Base-by-base conservation (phyloP, 2,329 filamentous ascomycete genomes). In the Colletotrichum theobromicola region DNA sequence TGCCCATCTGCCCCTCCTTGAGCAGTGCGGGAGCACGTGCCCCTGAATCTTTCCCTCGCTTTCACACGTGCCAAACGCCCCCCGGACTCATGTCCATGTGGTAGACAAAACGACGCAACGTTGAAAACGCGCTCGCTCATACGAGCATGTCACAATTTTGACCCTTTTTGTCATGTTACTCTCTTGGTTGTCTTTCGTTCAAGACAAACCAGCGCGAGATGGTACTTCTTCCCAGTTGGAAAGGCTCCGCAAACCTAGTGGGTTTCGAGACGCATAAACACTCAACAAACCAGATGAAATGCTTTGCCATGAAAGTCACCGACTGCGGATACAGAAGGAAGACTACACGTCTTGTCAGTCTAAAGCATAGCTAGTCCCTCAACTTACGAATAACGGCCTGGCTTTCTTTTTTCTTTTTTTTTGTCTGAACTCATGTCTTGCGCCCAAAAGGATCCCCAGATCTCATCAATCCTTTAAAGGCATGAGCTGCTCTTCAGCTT, bases 61-160 rank as follows among this genome's bases (percentile, higher is more conserved):
- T 26, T 42, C 50, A 73, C 71, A 70, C 71, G 71, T 73, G 71
- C 60, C 35, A 65, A 73, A 70, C 46, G 71, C 46, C 34, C 66
- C 57, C 34, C 26, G 34, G 57, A 24, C 37, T 34, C 28, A 8
- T 18, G 21, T 50, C 42, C 42, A 64, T 64, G 35, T 46, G 35
- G 26, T 21, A n/a, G 28, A 58, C 28, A 60, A 60, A 60, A 57
- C 53, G 16, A 53, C 26, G 10, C 46, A 34, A 55, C 57, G 26
- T 60, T 60, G 16, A 32, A n/a, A 50, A 50, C 10, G n/a, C 42
- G 42, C 53, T 28, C 42, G 42, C 53, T 28, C 53, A 28, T 28
- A 57, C 21, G 53, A 21, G 15, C 42, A 50, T 50, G 42, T n/a
- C 12, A 4, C 13, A 6, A 21, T 21, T 50, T 50, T 50, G 42